Evolutionary conservation across 805 yeast genomes (phyloP).

Genomic region (Priceomyces melissophilus): DNA sequence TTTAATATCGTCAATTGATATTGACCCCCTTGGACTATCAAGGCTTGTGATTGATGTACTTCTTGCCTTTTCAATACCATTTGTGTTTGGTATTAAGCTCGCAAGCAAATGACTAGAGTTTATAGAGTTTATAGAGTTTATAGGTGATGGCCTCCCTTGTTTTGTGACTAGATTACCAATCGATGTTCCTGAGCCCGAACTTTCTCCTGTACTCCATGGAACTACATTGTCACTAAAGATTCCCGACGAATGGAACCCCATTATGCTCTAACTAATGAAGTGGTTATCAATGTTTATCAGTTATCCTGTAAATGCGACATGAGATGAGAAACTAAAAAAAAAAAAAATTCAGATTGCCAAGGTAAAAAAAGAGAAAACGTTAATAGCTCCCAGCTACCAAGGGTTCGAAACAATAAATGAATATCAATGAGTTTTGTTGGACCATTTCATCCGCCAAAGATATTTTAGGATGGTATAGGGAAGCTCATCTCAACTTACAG

Average conservation of each 20-base stretch:
- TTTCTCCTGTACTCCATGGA: slow-evolving; percentile 12
- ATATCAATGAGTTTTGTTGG: no score
- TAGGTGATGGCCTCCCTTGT: slow-evolving; percentile 32
- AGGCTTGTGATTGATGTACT: slow-evolving; percentile 36
- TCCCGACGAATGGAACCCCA: slow-evolving; percentile 5
- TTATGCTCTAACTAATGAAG: neutral
- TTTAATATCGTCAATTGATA: slow-evolving; percentile 34
- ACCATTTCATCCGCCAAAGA: no score
- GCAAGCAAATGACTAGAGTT: slow-evolving; percentile 22
- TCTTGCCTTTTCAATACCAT: slow-evolving; percentile 18
- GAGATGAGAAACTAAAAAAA: no score
- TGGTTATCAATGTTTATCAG: no score
- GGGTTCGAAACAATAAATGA: no score
- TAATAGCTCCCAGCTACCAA: no score
- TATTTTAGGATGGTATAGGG: no score
- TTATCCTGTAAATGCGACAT: no score
- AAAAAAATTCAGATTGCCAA: no score
- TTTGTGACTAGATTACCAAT: slow-evolving; percentile 10
- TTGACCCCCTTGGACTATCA: slow-evolving; percentile 40
- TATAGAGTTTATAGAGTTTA: slow-evolving; percentile 21
- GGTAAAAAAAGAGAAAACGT: no score
- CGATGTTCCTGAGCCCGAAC: slow-evolving; percentile 7
- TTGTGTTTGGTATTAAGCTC: neutral
- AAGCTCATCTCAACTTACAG: no score
- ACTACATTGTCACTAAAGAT: slow-evolving; percentile 9